Evolutionary conservation across 768 basidiomycete genomes (phyloP).

Genomic region (Myochromella boudieri): DNA sequence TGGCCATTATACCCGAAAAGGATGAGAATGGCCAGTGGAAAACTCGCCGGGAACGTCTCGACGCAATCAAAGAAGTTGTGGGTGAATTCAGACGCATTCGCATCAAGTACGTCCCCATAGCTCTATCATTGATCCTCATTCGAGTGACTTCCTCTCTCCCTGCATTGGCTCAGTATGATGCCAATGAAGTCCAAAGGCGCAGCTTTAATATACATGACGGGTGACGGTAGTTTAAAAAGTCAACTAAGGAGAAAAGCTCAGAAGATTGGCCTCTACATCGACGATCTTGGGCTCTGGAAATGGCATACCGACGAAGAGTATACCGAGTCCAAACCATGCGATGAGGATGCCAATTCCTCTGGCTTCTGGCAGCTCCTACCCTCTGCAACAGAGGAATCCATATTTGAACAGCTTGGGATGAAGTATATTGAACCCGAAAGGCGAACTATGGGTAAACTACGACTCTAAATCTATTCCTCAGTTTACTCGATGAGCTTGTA

Average conservation of each 20-base stretch:
- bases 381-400: constrained; percentile 42
- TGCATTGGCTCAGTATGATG: constrained; percentile 31
- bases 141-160: too few relatives aligned
- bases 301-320: constrained; percentile 31
- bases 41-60: constrained; percentile 22
- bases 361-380: constrained; percentile 50
- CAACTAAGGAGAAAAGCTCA: constrained; percentile 42
- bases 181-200: constrained; percentile 52
- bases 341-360: background rate
- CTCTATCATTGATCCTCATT: background rate
- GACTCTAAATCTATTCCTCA: too few relatives aligned
- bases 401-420: constrained; percentile 44
- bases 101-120: constrained; percentile 32
- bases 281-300: constrained; percentile 66
- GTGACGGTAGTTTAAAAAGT: constrained; percentile 48
- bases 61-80: constrained; percentile 23
- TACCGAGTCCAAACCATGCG: background rate
- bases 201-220: constrained; percentile 54
- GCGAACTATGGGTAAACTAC: constrained; percentile 21
- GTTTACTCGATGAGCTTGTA: too few relatives aligned
- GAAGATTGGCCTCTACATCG: constrained; percentile 46
- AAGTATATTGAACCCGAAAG: constrained; percentile 37
- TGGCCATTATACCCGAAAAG: constrained; percentile 46
- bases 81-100: constrained; percentile 40
- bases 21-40: constrained; percentile 18